Conservation (phyloP, 768 basidiomycete genomes). For the Gautieria morchelliformis region DNA sequence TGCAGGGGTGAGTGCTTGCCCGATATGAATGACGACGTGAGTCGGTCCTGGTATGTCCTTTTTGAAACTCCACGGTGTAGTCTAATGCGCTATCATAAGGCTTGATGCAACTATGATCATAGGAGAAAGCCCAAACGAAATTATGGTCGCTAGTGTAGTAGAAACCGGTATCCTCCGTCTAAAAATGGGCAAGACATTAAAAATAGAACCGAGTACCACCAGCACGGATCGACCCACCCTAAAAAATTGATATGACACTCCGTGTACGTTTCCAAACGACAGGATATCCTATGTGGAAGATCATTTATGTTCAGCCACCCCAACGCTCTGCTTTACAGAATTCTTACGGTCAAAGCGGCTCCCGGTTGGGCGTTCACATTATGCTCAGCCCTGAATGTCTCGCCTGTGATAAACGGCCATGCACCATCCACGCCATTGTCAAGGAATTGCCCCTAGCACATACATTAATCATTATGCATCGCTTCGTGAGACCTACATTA, state of each 20-base stretch:
- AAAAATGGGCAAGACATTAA: not conserved
- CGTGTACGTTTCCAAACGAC: conserved; percentile 45
- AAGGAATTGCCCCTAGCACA: conserved; percentile 39
- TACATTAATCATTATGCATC: not conserved
- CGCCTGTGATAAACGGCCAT: conserved; percentile 43
- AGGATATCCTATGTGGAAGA: conserved; percentile 30
- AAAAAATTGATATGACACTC: conserved; percentile 43
- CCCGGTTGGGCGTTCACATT: conserved; percentile 45
- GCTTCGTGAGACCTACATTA: not conserved
- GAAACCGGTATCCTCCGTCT: conserved; percentile 52
- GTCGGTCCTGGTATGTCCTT: conserved; percentile 38
- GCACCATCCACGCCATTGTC: conserved; percentile 45
- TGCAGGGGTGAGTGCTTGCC: conserved; percentile 22
- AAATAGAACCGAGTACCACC: too few species aligned
- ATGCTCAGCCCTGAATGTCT: conserved; percentile 41
- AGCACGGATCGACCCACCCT: conserved; percentile 21
- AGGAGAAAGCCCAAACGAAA: conserved; percentile 14
- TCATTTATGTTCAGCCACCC: not conserved
- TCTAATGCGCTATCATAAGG: conserved; percentile 17
- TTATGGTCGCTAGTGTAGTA: conserved; percentile 47
- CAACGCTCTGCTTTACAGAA: not conserved
- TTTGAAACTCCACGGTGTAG: conserved; percentile 47
- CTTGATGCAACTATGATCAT: not conserved
- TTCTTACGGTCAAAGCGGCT: conserved; percentile 34
- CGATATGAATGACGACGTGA: conserved; percentile 48